phyloP scores from a whole-genome alignment of 352 stramenopile genomes.

The Phytophthora pistaciae region DNA sequence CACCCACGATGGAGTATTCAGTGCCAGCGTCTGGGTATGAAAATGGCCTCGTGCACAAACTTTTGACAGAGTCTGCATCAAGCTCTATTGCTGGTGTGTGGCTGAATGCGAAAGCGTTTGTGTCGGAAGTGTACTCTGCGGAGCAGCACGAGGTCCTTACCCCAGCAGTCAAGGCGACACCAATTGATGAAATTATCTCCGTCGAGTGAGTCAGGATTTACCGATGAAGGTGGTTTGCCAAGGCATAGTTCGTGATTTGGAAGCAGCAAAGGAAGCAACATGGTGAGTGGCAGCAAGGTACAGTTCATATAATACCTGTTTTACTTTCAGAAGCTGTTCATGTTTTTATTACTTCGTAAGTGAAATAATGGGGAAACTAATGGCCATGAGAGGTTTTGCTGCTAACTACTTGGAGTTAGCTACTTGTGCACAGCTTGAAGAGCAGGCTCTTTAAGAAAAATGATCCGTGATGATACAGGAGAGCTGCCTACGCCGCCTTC shows the following conservation, averaged over 20 bases:
- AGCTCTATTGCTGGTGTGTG: conserved; percentile 51
- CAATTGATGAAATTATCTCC: conserved; percentile 32
- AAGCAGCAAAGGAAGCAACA: conserved; percentile 11
- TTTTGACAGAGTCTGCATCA: conserved; percentile 39
- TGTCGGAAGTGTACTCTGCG: conserved; percentile 49
- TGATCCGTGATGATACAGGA: not conserved
- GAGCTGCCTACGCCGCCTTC: not conserved
- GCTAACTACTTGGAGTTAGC: not conserved
- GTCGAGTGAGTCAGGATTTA: conserved; percentile 29
- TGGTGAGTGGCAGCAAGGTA: not conserved
- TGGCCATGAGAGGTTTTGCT: not conserved
- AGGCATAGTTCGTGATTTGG: conserved; percentile 12
- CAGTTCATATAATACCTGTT: not conserved
- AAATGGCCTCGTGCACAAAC: conserved; percentile 49
- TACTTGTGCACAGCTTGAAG: conserved; percentile 1
- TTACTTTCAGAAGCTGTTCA: conserved; percentile 8
- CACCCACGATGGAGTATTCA: conserved; percentile 37
- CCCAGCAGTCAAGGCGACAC: conserved; percentile 1
- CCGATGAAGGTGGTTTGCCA: not conserved
- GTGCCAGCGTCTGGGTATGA: conserved; percentile 65
- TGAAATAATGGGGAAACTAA: not conserved
- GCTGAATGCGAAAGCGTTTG: conserved; percentile 51
- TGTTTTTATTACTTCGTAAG: conserved; percentile 17
- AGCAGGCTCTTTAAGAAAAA: conserved; percentile 1
- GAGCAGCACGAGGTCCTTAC: conserved; percentile 8